A percentile compares a stretch with the other conserved stretches of the same genome.
phyloP scores from a whole-genome alignment of 2,329 filamentous ascomycete species.

The Ophiostoma quercus region DNA sequence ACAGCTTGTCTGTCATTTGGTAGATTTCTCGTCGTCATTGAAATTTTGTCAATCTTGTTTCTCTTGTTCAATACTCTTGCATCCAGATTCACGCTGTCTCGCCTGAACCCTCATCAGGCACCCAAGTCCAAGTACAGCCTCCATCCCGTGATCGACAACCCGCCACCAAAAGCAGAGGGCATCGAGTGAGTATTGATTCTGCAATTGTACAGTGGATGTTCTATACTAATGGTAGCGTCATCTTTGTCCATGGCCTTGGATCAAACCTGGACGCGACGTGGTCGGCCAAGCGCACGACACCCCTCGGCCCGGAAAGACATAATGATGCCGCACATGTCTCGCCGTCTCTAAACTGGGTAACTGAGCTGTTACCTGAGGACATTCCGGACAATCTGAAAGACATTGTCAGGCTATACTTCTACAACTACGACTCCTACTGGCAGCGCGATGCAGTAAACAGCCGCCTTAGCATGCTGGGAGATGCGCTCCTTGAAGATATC shows the following conservation, averaged over 20 bases:
- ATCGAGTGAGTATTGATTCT: not conserved
- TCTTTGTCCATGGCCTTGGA: not conserved
- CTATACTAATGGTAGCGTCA: not conserved
- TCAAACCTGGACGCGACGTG: not conserved
- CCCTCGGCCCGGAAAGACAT: not conserved
- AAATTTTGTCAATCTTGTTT: not conserved
- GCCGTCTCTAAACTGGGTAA: not conserved
- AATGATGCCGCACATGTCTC: not conserved
- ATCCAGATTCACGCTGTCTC: not conserved
- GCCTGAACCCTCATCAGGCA: not conserved
- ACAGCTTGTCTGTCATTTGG: not conserved
- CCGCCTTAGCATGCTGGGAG: not conserved
- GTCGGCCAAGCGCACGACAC: not conserved
- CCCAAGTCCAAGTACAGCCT: not conserved
- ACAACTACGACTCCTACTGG: slow-evolving; percentile 8
- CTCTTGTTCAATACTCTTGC: not conserved
- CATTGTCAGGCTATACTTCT: not conserved
- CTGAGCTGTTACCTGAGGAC: not conserved
- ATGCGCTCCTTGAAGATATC: not conserved
- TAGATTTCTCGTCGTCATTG: too few species aligned
- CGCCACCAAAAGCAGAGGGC: not conserved
- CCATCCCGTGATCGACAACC: not conserved
- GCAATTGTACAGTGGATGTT: too few species aligned
- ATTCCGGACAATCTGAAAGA: not conserved
- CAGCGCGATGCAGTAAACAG: not conserved